Conservation (phyloP, 1,284 basidiomycete genomes). For the Exobasidium cylindrosporum region DNA sequence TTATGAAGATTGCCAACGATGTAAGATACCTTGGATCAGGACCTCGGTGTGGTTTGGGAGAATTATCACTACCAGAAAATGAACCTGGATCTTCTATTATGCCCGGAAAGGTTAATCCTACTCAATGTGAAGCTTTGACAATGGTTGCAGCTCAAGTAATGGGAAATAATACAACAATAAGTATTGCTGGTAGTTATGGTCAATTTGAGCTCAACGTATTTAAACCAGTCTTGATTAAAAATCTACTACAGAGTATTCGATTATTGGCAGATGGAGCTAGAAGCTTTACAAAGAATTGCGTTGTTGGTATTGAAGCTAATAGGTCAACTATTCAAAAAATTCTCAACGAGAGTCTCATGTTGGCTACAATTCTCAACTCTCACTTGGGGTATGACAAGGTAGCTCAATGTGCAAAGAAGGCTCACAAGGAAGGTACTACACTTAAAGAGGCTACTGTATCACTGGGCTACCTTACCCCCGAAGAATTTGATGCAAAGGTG, state of each 20-base stretch:
- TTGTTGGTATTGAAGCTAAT: constrained; percentile 93
- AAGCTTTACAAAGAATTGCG: constrained; percentile 91
- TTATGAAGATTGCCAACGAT: constrained; percentile 99
- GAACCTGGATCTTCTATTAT: constrained; percentile 99
- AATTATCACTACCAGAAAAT: constrained; percentile 92
- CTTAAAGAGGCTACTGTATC: constrained; percentile 89
- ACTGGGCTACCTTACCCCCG: constrained; percentile 78
- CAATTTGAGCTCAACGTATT: constrained; percentile 99
- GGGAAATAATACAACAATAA: constrained; percentile 93
- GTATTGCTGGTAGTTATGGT: constrained; percentile 86
- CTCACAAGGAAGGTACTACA: constrained; percentile 95
- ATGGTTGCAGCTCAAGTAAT: constrained; percentile 99
- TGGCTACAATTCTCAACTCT: constrained; percentile 89
- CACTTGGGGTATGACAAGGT: constrained; percentile 94
- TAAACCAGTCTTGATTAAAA: constrained; percentile 98
- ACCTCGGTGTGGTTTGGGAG: constrained; percentile 93
- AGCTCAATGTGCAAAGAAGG: constrained; percentile 97
- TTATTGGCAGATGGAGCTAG: constrained; percentile 79
- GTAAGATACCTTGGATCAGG: constrained; percentile 97
- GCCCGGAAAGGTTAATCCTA: constrained; percentile 99
- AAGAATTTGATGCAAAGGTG: constrained; percentile 94
- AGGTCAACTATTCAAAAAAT: constrained; percentile 84
- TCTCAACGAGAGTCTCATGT: constrained; percentile 82
- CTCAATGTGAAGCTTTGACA: constrained; percentile 93
- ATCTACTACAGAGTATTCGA: constrained; percentile 91